Conservation (phyloP, 1,284 basidiomycete species). For the Fomitopsis palustris region DNA sequence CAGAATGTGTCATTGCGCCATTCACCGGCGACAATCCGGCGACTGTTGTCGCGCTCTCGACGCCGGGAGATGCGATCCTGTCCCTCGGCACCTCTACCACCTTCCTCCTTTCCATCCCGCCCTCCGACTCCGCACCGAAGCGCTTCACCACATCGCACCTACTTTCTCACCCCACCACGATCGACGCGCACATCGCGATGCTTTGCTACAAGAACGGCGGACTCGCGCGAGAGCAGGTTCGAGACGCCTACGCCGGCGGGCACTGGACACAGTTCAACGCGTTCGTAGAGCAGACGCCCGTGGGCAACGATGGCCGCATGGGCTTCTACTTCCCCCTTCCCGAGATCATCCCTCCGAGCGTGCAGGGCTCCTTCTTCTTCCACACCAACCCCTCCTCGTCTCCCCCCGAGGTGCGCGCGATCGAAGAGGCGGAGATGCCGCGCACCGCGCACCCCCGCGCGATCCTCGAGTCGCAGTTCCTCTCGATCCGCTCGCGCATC, state of each 20-base stretch:
- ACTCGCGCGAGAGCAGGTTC: slow-evolving; percentile 76
- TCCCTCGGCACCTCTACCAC: slow-evolving; percentile 93
- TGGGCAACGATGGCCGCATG: slow-evolving; percentile 58
- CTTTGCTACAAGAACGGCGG: slow-evolving; percentile 86
- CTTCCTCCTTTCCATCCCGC: slow-evolving; percentile 74
- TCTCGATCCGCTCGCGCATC: slow-evolving; percentile 73
- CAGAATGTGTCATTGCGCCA: slow-evolving; percentile 78
- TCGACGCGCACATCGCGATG: slow-evolving; percentile 69
- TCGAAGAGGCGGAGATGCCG: slow-evolving; percentile 42
- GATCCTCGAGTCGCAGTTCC: slow-evolving; percentile 83
- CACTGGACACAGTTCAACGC: slow-evolving; percentile 76
- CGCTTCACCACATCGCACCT: slow-evolving; percentile 75
- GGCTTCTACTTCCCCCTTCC: slow-evolving; percentile 78
- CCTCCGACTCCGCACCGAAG: slow-evolving; percentile 53
- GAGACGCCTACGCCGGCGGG: slow-evolving; percentile 60
- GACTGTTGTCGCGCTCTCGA: slow-evolving; percentile 76
- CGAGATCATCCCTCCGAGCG: slow-evolving; percentile 80
- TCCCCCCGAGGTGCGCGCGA: slow-evolving; percentile 18
- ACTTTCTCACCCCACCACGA: slow-evolving; percentile 64
- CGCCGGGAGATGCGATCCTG: slow-evolving; percentile 83
- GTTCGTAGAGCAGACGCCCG: slow-evolving; percentile 52
- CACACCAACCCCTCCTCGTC: slow-evolving; percentile 17
- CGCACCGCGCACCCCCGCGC: slow-evolving; percentile 65
- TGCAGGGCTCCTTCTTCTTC: slow-evolving; percentile 69
- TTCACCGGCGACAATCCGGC: slow-evolving; percentile 94